Percentiles rank a stretch among this genome's conserved stretches.
Conservation (phyloP, 257 asterid species). For the Primulina tabacum region DNA sequence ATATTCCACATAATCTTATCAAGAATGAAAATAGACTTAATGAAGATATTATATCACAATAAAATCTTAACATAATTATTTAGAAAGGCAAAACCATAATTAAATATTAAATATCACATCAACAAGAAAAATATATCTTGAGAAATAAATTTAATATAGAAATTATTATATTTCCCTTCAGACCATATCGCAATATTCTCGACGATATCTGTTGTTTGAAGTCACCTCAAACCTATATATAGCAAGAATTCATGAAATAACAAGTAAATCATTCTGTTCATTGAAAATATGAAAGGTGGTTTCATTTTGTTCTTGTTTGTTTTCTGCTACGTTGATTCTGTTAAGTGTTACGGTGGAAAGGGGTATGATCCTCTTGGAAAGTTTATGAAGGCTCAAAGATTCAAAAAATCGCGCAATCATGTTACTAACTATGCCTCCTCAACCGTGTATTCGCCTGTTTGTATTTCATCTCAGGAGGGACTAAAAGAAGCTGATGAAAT, state of each 20-base stretch:
- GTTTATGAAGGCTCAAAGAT: slow-evolving; percentile 10
- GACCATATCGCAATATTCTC: not conserved
- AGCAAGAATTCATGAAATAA: not conserved
- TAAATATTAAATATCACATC: too few species aligned
- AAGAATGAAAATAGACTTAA: too few species aligned
- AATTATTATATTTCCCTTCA: too few species aligned
- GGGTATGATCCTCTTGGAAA: slow-evolving; percentile 29
- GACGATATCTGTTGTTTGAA: not conserved
- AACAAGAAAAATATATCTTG: too few species aligned
- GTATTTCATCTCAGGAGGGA: slow-evolving; percentile 33
- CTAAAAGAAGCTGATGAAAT: slow-evolving; percentile 38
- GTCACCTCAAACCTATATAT: too few species aligned
- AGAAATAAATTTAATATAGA: too few species aligned
- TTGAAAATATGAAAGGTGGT: slow-evolving; percentile 13
- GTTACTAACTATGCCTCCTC: not conserved
- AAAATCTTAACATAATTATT: too few species aligned
- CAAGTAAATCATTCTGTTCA: slow-evolving; percentile 18
- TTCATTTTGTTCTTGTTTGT: slow-evolving; percentile 21
- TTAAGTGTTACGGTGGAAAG: slow-evolving; percentile 31
- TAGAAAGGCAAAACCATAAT: too few species aligned
- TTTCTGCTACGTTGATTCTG: slow-evolving; percentile 28
- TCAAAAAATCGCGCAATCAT: slow-evolving; percentile 7
- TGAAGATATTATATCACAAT: too few species aligned
- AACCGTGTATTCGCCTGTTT: slow-evolving; percentile 31
- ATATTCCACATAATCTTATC: too few species aligned